Evolutionary conservation across 1,284 basidiomycete species (phyloP).

Genomic region (Moesziomyces sp.): DNA sequence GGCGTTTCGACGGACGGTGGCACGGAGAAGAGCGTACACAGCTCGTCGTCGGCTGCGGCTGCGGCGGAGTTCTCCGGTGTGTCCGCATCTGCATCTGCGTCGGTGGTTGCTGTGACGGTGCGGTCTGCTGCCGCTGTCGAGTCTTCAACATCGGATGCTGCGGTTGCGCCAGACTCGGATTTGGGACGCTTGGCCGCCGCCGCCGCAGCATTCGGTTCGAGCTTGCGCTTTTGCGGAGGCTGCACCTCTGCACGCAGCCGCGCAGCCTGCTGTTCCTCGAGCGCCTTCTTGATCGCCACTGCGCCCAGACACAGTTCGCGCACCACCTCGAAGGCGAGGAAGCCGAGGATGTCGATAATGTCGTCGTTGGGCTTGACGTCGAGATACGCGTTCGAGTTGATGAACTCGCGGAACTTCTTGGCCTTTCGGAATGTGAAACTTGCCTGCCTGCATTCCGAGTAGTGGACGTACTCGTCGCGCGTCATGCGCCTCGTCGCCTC

Average conservation of each 20-base stretch:
- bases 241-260: slow-evolving; percentile 13
- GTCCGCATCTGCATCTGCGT: background rate
- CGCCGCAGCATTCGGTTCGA: background rate
- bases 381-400: slow-evolving; percentile 87
- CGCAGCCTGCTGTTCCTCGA: slow-evolving; percentile 46
- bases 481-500: slow-evolving; percentile 96
- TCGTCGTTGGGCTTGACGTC: slow-evolving; percentile 94
- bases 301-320: slow-evolving; percentile 80
- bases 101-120: slow-evolving; percentile 1
- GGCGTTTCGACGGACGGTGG: slow-evolving; percentile 49
- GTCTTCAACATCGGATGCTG: slow-evolving; percentile 1
- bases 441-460: slow-evolving; percentile 95
- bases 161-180: background rate
- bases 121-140: slow-evolving; percentile 1
- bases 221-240: slow-evolving; percentile 17
- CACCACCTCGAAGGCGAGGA: slow-evolving; percentile 96
- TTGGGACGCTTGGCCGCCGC: slow-evolving; percentile 9
- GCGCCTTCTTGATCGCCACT: slow-evolving; percentile 52
- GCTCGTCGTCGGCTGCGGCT: slow-evolving; percentile 16
- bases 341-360: slow-evolving; percentile 94
- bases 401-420: slow-evolving; percentile 93
- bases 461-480: slow-evolving; percentile 94
- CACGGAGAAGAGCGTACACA: slow-evolving; percentile 55
- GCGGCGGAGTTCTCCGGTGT: background rate
- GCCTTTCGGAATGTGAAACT: slow-evolving; percentile 90